Base-by-base conservation (phyloP, 2,329 filamentous ascomycete genomes). In the Colletotrichum viniferum region DNA sequence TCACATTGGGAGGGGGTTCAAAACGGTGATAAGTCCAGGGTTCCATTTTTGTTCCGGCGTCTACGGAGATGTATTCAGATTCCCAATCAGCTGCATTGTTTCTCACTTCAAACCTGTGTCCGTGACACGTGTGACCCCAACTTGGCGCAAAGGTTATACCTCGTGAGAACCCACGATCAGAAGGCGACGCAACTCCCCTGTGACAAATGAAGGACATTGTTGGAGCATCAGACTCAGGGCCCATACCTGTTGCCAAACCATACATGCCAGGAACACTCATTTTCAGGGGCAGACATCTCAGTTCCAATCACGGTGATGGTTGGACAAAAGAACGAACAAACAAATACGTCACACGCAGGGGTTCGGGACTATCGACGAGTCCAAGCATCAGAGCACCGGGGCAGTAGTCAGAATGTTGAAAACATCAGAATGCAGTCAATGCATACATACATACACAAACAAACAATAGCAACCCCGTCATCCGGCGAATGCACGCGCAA, bases 21-120 rank as follows among this genome's bases (percentile, higher is more conserved):
- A 73, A 69, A 69, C 10, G 69, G 63, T 52, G 63, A 34, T 61
- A 34, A 52, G 52, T 28, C 43, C 56, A 69, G 67, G 62, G 69
- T 76, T 71, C 55, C 56, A 48, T 69, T 66, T 71, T 65, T 77
- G 60, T 66, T 76, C 60, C 71, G 73, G 71, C 69, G 74, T 76
- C 73, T 55, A 70, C 34, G 66, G 66, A 55, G 32, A 66, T 70
- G 65, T 71, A 79, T 52, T 63, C 71, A 48, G 71, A 67, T 70
- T 70, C 73, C 73, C 73, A 75, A 68, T 18, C 66, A 63, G 56
- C 69, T 72, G 48, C 60, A 32, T 24, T 32, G 43, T 52, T 52
- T 71, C 64, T 66, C 28, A 55, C 43, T 58, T 58, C 21, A 28
- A 66, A 34, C n/a, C 21, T 26, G 7, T 16, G 16, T 58, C 26